phyloP scores from a whole-genome alignment of 2,329 filamentous ascomycete species.

The Cryphonectria japonica region DNA sequence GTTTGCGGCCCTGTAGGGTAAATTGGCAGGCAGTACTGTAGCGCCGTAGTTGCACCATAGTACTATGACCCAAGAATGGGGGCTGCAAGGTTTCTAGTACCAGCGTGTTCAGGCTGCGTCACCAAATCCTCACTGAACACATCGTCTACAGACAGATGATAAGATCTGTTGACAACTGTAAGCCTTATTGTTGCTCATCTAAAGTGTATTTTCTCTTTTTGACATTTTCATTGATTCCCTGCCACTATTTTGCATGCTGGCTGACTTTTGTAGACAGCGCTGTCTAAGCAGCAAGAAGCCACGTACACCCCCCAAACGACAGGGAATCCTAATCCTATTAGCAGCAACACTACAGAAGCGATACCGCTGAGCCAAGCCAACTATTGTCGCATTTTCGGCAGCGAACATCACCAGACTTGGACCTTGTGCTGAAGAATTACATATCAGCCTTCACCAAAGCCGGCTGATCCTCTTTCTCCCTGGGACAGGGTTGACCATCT shows the following conservation, averaged over 20 bases:
- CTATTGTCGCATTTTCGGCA: background rate
- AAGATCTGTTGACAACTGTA: background rate
- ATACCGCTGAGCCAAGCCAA: background rate
- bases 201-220: background rate
- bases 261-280: background rate
- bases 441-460: background rate
- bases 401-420: slow-evolving; percentile 16
- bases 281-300: slow-evolving; percentile 21
- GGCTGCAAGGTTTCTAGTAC: background rate
- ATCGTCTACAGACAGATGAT: background rate
- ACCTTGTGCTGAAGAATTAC: background rate
- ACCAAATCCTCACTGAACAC: background rate
- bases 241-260: background rate
- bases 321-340: slow-evolving; percentile 5
- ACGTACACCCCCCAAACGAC: slow-evolving; percentile 17
- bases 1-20: background rate
- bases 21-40: background rate
- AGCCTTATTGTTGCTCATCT: background rate
- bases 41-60: background rate
- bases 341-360: slow-evolving; percentile 9
- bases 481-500: background rate
- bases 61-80: background rate
- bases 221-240: background rate
- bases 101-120: background rate
- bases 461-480: background rate